Evolutionary conservation across 768 basidiomycete genomes (phyloP).

Genomic region (Panaeolus cyanescens): DNA sequence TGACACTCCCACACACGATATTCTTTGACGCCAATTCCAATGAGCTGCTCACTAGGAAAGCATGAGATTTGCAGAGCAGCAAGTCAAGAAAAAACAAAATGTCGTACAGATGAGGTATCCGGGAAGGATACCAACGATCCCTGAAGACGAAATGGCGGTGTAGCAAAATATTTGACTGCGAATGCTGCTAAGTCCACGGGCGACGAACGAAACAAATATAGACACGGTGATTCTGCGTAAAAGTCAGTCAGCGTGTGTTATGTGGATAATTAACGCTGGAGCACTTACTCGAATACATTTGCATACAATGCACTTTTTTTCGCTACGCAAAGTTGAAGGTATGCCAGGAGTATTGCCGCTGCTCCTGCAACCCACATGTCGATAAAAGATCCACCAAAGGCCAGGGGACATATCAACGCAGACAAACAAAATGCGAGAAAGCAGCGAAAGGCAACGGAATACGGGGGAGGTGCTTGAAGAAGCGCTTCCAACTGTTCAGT

Average conservation of each 20-base stretch:
- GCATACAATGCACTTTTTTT: constrained; percentile 80
- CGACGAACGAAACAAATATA: constrained; percentile 77
- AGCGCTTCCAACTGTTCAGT: constrained; percentile 62
- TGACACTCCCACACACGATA: constrained; percentile 81
- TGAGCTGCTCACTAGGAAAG: constrained; percentile 70
- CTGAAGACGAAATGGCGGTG: constrained; percentile 85
- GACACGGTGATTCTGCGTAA: constrained; percentile 72
- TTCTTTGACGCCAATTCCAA: constrained; percentile 86
- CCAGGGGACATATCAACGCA: constrained; percentile 79
- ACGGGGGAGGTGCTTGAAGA: constrained; percentile 65
- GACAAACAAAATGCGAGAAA: constrained; percentile 71
- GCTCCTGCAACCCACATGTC: constrained; percentile 84
- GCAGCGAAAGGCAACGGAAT: constrained; percentile 63
- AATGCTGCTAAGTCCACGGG: constrained; percentile 83
- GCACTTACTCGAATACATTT: constrained; percentile 86
- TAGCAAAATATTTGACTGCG: constrained; percentile 84
- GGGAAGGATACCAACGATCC: constrained; percentile 88
- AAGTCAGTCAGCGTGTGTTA: background rate
- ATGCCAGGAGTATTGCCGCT: constrained; percentile 66
- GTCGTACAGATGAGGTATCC: constrained; percentile 78
- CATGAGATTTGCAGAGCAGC: constrained; percentile 10
- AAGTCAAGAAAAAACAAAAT: background rate
- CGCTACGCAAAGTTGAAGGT: constrained; percentile 75
- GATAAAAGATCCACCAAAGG: constrained; percentile 81
- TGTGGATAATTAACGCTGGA: background rate